These are phyloP conservation scores for Ogataea nakhonphanomensis DNA, from an alignment of 805 yeast genomes.

Conservation along the genomic window DNA sequence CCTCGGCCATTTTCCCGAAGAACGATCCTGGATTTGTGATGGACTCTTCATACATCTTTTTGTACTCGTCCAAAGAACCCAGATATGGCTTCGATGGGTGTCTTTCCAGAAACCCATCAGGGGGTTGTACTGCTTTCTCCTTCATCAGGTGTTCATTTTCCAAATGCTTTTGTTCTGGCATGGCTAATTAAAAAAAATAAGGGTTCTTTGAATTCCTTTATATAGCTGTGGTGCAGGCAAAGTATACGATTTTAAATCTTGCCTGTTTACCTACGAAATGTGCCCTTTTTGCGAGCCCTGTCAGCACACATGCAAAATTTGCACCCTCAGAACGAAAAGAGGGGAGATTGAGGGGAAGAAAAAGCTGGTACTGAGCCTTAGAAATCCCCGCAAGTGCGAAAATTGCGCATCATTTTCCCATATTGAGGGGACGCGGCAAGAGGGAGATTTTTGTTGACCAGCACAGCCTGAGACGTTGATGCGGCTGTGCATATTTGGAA, in stretches of 20 bases:
- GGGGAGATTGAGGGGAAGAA: slow-evolving; percentile 13
- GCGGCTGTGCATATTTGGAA: no score
- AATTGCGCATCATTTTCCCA: slow-evolving; percentile 2
- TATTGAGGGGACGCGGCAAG: slow-evolving; percentile 6
- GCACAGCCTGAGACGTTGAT: no score
- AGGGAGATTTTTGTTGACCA: slow-evolving; percentile 1
- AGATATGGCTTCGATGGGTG: slow-evolving; percentile 48
- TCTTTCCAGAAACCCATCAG: slow-evolving; percentile 35
- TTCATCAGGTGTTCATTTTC: slow-evolving; percentile 35
- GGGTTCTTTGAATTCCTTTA: not conserved
- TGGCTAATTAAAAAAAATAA: not conserved
- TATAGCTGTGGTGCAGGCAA: slow-evolving; percentile 1
- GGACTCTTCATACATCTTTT: slow-evolving; percentile 49
- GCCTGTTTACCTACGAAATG: not conserved
- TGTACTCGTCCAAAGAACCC: slow-evolving; percentile 47
- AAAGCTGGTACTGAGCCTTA: no score
- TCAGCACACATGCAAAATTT: slow-evolving; percentile 3
- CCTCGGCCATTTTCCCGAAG: slow-evolving; percentile 51
- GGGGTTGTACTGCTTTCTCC: slow-evolving; percentile 29
- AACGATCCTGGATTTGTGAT: slow-evolving; percentile 52
- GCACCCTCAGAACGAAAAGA: slow-evolving; percentile 1
- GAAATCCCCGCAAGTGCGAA: slow-evolving; percentile 3
- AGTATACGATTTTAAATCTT: not conserved
- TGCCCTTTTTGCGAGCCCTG: slow-evolving; percentile 1
- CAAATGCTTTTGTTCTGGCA: slow-evolving; percentile 22